Percentiles rank a stretch among this genome's conserved stretches.
These are phyloP conservation scores for Rhododendron ferrugineum DNA, from an alignment of 148 eudicot genomes.

Conservation along the genomic window DNA sequence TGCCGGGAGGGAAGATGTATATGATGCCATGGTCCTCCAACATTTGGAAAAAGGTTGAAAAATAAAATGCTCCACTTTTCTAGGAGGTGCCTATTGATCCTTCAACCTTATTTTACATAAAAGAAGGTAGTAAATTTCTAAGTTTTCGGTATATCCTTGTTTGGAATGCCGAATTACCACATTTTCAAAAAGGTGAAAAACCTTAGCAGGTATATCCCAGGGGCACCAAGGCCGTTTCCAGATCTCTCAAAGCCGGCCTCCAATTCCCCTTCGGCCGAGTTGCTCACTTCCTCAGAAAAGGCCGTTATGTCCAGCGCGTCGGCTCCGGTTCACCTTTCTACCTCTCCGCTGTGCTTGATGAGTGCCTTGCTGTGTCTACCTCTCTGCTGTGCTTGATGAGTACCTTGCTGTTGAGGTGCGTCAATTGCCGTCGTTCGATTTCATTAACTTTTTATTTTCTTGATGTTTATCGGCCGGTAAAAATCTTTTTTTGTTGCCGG, in stretches of 20 bases:
- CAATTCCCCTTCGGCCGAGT: constrained; percentile 43
- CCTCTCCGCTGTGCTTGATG: constrained; percentile 43
- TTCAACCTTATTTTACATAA: too few relatives aligned
- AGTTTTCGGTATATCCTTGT: too few relatives aligned
- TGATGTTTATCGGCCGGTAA: too few relatives aligned
- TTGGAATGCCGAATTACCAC: too few relatives aligned
- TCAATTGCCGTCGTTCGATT: background rate
- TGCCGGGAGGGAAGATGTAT: background rate
- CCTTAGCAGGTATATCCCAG: background rate
- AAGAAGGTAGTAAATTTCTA: too few relatives aligned
- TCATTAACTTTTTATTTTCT: background rate
- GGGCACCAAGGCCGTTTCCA: constrained; percentile 22
- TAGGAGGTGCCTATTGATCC: background rate
- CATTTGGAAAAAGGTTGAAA: background rate
- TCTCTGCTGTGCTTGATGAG: constrained; percentile 43
- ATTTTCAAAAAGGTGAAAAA: too few relatives aligned
- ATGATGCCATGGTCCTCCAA: background rate
- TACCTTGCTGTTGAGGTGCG: constrained; percentile 41
- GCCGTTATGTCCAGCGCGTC: constrained; percentile 35
- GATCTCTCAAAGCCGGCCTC: constrained; percentile 37
- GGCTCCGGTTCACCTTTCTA: constrained; percentile 46
- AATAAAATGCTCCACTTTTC: background rate
- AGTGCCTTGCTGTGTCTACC: constrained; percentile 42
- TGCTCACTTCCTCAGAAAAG: constrained; percentile 34
- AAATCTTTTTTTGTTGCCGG: too few relatives aligned